These are phyloP conservation scores for Entomortierella parvispora DNA, from an alignment of 192 early-diverging fungal genomes.

Conservation along the genomic window DNA sequence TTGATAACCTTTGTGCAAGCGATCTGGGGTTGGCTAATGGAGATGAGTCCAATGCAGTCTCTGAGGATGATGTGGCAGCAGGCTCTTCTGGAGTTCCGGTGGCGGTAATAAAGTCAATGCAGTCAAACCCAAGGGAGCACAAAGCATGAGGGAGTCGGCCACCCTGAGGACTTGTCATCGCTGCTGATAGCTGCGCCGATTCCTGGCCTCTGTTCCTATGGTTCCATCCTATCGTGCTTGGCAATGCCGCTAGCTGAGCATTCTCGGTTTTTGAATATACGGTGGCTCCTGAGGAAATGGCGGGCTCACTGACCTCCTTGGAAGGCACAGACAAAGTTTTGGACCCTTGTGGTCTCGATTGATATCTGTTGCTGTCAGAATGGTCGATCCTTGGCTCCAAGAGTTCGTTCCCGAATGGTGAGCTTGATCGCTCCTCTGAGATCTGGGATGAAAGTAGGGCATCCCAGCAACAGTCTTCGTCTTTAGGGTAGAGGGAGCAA, in stretches of 20 bases:
- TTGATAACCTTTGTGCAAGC: no score
- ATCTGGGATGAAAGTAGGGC: slow-evolving; percentile 11
- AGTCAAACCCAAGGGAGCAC: slow-evolving; percentile 31
- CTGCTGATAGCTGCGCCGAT: background rate
- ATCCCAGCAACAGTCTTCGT: slow-evolving; percentile 40
- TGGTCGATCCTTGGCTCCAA: background rate
- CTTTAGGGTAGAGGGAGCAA: slow-evolving; percentile 22
- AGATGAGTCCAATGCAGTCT: background rate
- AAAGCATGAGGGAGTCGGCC: slow-evolving; percentile 19
- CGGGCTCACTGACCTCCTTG: no score
- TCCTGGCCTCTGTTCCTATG: background rate
- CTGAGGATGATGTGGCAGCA: background rate
- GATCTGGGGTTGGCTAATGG: no score
- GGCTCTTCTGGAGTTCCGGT: background rate
- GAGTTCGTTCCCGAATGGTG: background rate
- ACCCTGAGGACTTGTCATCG: slow-evolving; percentile 12
- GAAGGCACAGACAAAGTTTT: no score
- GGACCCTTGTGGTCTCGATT: no score
- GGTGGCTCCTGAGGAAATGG: no score
- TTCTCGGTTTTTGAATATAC: no score
- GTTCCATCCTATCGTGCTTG: no score
- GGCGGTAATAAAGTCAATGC: slow-evolving; percentile 21
- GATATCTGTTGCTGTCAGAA: background rate
- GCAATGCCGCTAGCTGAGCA: no score
- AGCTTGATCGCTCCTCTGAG: background rate